Conservation (phyloP, 1,139 yeast genomes). For the Saccharomyces hybrid region DNA sequence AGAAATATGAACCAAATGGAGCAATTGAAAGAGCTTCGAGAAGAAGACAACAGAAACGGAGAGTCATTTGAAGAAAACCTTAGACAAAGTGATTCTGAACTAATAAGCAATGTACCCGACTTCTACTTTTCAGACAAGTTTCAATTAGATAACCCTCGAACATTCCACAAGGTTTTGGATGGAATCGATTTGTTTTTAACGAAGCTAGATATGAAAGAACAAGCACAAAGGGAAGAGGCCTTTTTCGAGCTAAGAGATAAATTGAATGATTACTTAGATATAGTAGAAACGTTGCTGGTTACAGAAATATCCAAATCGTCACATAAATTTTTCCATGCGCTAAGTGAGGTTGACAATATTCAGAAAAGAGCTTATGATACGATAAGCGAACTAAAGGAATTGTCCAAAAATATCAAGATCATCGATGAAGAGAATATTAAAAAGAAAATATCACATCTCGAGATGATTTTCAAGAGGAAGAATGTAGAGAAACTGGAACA, state of each 20-base stretch:
- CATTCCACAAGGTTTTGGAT: slow-evolving; percentile 60
- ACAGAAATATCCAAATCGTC: slow-evolving; percentile 81
- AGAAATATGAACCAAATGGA: slow-evolving; percentile 37
- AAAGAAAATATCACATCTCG: slow-evolving; percentile 46
- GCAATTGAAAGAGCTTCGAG: slow-evolving; percentile 24
- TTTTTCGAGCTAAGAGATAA: slow-evolving; percentile 63
- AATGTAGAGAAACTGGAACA: slow-evolving; percentile 60
- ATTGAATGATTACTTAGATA: slow-evolving; percentile 73
- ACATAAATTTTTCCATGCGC: slow-evolving; percentile 72
- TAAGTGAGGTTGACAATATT: slow-evolving; percentile 63
- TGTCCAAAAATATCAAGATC: slow-evolving; percentile 38
- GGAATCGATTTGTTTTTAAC: slow-evolving; percentile 26
- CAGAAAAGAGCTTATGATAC: slow-evolving; percentile 50
- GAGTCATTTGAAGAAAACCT: slow-evolving; percentile 18
- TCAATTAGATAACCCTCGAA: slow-evolving; percentile 79
- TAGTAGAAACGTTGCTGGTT: slow-evolving; percentile 73
- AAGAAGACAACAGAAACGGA: slow-evolving; percentile 3
- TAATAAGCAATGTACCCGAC: slow-evolving; percentile 44
- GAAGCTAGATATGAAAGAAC: slow-evolving; percentile 23
- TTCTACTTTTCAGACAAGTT: slow-evolving; percentile 64
- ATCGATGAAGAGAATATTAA: slow-evolving; percentile 47
- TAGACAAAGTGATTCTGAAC: slow-evolving; percentile 4
- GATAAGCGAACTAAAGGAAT: slow-evolving; percentile 40
- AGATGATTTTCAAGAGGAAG: slow-evolving; percentile 45
- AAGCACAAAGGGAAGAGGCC: slow-evolving; percentile 16